Percentiles rank a stretch among this genome's conserved stretches.
Evolutionary conservation across 1,284 basidiomycete species (phyloP).

Genomic region (Exobasidium cylindrosporum): DNA sequence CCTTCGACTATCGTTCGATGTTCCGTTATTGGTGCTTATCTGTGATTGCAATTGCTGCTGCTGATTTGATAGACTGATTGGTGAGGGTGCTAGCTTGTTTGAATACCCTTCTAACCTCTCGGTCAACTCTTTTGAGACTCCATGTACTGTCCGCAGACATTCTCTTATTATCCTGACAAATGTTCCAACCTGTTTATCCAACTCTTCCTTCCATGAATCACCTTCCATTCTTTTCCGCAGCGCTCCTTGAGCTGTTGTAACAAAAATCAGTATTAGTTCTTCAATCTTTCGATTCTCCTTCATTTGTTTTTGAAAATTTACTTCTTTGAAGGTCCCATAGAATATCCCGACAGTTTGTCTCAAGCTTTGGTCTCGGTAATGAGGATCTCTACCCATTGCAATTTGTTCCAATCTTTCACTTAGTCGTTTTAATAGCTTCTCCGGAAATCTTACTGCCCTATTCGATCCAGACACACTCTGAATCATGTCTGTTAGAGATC

Average conservation of each 20-base stretch:
- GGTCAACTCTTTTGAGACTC: constrained; percentile 70
- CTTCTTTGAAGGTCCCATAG: constrained; percentile 49
- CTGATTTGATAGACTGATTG: constrained; percentile 46
- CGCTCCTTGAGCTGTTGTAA: constrained; percentile 65
- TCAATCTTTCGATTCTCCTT: constrained; percentile 96
- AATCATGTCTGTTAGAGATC: constrained; percentile 39
- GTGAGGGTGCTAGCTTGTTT: constrained; percentile 65
- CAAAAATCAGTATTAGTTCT: constrained; percentile 92
- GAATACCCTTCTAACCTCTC: constrained; percentile 78
- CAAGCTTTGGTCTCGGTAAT: constrained; percentile 40
- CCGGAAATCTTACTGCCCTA: constrained; percentile 42
- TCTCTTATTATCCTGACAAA: constrained; percentile 84
- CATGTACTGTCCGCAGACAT: constrained; percentile 60
- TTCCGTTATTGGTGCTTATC: constrained; percentile 18
- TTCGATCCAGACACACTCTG: constrained; percentile 31
- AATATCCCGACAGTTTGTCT: constrained; percentile 49
- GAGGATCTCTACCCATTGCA: constrained; percentile 48
- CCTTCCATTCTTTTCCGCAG: constrained; percentile 66
- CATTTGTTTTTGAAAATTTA: constrained; percentile 60
- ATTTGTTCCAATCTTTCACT: constrained; percentile 48
- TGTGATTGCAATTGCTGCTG: background rate
- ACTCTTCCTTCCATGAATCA: constrained; percentile 81
- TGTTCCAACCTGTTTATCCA: constrained; percentile 82
- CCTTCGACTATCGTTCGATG: constrained; percentile 22
- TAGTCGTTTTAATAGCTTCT: constrained; percentile 50